These are phyloP conservation scores for Yamadazyma diospyri DNA, from an alignment of 1,139 yeast species.

Conservation along the genomic window DNA sequence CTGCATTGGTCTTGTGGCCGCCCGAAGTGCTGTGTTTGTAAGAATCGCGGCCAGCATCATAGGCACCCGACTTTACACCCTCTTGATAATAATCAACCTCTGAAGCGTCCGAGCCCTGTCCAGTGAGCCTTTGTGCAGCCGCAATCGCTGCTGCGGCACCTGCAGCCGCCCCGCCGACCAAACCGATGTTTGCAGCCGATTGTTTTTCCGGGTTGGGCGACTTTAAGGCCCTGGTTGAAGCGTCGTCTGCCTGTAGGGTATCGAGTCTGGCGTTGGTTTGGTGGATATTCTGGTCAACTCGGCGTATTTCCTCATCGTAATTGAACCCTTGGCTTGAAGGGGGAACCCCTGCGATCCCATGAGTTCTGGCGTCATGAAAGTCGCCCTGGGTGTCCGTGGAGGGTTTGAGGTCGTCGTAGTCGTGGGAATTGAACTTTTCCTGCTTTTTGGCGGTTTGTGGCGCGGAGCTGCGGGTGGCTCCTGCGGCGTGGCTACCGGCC, in stretches of 20 bases:
- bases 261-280: conserved; percentile 26
- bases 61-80: conserved; percentile 19
- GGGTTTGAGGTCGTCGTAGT: conserved; percentile 9
- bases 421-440: conserved; percentile 1
- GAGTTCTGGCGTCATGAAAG: neutral
- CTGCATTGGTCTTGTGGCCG: too few relatives aligned
- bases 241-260: conserved; percentile 15
- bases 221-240: conserved; percentile 18
- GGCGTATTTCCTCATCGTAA: conserved; percentile 21
- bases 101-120: conserved; percentile 7
- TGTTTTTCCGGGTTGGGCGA: conserved; percentile 12
- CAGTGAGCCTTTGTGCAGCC: conserved; percentile 7
- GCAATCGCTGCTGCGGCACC: conserved; percentile 11
- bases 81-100: conserved; percentile 18
- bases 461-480: conserved; percentile 1
- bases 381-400: neutral
- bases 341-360: conserved; percentile 11
- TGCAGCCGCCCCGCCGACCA: conserved; percentile 13
- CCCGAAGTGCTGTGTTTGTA: too few relatives aligned
- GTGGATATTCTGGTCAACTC: conserved; percentile 22
- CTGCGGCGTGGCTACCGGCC: conserved; percentile 9
- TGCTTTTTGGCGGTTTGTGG: neutral
- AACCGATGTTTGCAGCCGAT: conserved; percentile 16
- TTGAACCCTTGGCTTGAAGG: conserved; percentile 19
- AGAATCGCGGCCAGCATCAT: conserved; percentile 18